phyloP scores from a whole-genome alignment of 305 asterid species.

The Solanum hybrid region DNA sequence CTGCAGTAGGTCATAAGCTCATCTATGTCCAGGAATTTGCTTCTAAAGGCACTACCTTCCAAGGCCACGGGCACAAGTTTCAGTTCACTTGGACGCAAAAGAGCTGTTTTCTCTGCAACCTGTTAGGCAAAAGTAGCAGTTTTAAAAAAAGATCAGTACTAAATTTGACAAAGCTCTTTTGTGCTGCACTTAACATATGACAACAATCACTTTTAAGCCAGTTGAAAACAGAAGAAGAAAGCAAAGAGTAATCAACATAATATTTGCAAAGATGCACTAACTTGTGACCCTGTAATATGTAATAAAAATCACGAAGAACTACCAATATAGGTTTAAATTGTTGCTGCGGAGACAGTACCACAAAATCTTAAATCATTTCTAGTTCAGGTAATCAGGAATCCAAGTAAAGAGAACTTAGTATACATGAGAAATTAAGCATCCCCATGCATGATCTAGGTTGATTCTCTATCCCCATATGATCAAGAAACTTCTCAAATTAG shows the following conservation, averaged over 20 bases:
- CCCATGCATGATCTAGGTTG: conserved; percentile 3
- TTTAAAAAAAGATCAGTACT: not conserved
- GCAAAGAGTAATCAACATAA: not conserved
- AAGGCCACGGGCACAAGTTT: conserved; percentile 75
- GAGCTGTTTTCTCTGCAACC: conserved; percentile 98
- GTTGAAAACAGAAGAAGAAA: not conserved
- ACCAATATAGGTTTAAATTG: not conserved
- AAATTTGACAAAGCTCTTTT: not conserved
- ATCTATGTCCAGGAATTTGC: conserved; percentile 79
- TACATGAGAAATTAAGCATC: not conserved
- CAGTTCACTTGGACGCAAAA: conserved; percentile 86
- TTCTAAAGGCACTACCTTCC: conserved; percentile 93
- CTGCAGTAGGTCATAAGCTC: conserved; percentile 97
- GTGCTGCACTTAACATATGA: not conserved
- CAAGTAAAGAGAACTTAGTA: not conserved
- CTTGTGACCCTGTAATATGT: not conserved
- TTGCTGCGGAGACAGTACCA: not conserved
- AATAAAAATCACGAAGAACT: not conserved
- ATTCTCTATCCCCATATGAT: not conserved
- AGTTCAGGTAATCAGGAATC: not conserved
- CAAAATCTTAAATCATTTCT: not conserved
- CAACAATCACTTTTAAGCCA: not conserved
- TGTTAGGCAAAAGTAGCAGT: conserved; percentile 17
- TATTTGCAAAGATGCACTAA: not conserved
- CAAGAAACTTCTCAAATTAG: not conserved